phyloP scores from a whole-genome alignment of 202 grass and related monocot species.

The Elaeis oleifera region DNA sequence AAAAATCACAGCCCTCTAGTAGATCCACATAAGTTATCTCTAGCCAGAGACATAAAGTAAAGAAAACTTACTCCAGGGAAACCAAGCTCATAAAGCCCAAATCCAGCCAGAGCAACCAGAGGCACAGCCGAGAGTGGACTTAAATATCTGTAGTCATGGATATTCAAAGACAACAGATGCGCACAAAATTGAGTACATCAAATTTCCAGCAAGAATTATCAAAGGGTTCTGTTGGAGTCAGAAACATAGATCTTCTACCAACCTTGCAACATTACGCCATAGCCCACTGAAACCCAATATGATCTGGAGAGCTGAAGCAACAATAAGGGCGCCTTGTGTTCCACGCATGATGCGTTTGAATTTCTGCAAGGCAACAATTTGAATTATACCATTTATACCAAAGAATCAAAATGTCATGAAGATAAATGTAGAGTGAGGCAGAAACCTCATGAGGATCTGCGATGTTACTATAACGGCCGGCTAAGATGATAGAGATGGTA shows the following conservation, averaged over 20 bases:
- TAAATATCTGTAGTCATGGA: neutral
- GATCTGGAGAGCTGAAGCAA: slow-evolving; percentile 10
- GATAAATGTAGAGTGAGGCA: neutral
- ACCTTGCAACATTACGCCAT: slow-evolving; percentile 11
- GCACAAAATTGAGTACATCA: neutral
- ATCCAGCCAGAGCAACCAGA: slow-evolving; percentile 10
- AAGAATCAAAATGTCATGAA: neutral
- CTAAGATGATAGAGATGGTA: slow-evolving; percentile 17
- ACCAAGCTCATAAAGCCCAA: slow-evolving; percentile 13
- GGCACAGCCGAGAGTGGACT: slow-evolving; percentile 20
- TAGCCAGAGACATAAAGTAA: neutral
- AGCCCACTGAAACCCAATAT: slow-evolving; percentile 18
- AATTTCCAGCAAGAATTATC: neutral
- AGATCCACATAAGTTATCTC: neutral
- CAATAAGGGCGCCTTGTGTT: slow-evolving; percentile 16
- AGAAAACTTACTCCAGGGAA: slow-evolving; percentile 18
- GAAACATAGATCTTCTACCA: neutral
- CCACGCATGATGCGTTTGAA: slow-evolving; percentile 6
- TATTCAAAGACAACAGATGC: neutral
- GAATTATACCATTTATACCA: neutral
- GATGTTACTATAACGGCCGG: slow-evolving; percentile 2
- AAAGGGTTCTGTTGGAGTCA: neutral
- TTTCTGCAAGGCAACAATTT: neutral
- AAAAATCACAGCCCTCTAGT: too few species aligned
- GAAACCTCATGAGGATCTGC: slow-evolving; percentile 10